These are phyloP conservation scores for Sclerotinia nivalis DNA, from an alignment of 2,329 filamentous ascomycete species.

Conservation along the genomic window DNA sequence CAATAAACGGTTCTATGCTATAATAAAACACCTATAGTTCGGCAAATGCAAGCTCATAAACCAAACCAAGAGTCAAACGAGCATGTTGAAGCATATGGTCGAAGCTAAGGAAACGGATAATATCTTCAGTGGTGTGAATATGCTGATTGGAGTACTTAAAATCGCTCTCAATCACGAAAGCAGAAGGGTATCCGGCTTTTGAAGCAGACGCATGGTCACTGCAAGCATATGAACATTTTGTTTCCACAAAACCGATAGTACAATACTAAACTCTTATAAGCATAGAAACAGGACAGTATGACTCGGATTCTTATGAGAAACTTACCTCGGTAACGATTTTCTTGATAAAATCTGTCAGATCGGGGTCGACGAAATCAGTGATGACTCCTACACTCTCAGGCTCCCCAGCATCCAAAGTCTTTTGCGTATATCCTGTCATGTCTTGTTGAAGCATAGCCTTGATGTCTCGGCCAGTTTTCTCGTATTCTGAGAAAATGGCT, in stretches of 20 bases:
- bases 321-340: constrained; percentile 70
- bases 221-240: constrained; percentile 86
- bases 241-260: constrained; percentile 81
- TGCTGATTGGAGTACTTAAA: constrained; percentile 67
- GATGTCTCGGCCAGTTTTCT: constrained; percentile 69
- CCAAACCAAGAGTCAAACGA: constrained; percentile 77
- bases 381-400: constrained; percentile 89
- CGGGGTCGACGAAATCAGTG: constrained; percentile 83
- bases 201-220: constrained; percentile 73
- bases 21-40: constrained; percentile 43
- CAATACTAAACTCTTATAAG: constrained; percentile 64
- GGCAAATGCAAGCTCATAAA: constrained; percentile 80
- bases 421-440: constrained; percentile 89
- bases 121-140: constrained; percentile 70
- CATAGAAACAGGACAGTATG: not conserved
- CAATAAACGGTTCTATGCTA: not conserved
- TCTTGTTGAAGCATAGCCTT: constrained; percentile 99
- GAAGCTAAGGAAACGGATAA: constrained; percentile 73
- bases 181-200: constrained; percentile 72
- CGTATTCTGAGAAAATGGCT: constrained; percentile 82
- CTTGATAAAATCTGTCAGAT: constrained; percentile 88
- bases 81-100: constrained; percentile 93
- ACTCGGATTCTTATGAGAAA: not conserved
- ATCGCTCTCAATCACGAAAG: constrained; percentile 74
- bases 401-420: constrained; percentile 78